Evolutionary conservation across 192 early-diverging fungal species (phyloP), one percentile per base, ranked within the genome.

Genomic region (Entrophospora sp.): DNA sequence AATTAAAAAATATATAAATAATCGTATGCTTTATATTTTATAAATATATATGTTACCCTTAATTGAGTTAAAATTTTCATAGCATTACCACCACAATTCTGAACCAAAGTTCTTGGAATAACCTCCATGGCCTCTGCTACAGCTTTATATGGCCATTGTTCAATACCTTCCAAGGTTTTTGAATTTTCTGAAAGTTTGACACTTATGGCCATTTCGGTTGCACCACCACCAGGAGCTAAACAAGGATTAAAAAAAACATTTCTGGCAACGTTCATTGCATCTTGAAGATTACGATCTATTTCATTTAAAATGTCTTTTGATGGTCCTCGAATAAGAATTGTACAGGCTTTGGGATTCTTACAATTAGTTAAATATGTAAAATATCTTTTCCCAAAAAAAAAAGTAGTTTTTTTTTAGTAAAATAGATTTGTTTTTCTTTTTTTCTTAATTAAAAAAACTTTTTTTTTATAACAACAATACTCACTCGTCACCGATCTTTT

Each of bases 41-140:
- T 5, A 30, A n/a, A n/a, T n/a, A n/a, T n/a, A n/a, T n/a, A n/a
- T n/a, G 5, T 42, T 64, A 64, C 61, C 61, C 91, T 81, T 35
- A 99, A 80, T 71, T 94, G 87, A 3, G 95, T 97, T 71, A 99
- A 82, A 5, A 86, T 81, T 75, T 94, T 94, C 77, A 99, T 94
- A n/a, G 97, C 91, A 66, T 97, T 98, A 35, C 91, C 95, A 69
- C 97, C 95, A 69, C 97, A 96, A 83, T 99, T 99, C 76, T 99
- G 97, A 36, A 99, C 87, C 55, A 99, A 79, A 37, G 97, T 99
- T 61, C 97, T 87, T 20, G 97, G 97, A 62, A 99, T 98, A 52
- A 99, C 95, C 71, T 97, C 94, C 78, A 99, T 81, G 20, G 97
- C 87, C 66, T 94, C 91, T 14, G 95, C 94, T 20, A 96, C 88